These are phyloP conservation scores for Globisporangium iwayamae DNA, from an alignment of 352 stramenopile genomes.

Conservation along the genomic window DNA sequence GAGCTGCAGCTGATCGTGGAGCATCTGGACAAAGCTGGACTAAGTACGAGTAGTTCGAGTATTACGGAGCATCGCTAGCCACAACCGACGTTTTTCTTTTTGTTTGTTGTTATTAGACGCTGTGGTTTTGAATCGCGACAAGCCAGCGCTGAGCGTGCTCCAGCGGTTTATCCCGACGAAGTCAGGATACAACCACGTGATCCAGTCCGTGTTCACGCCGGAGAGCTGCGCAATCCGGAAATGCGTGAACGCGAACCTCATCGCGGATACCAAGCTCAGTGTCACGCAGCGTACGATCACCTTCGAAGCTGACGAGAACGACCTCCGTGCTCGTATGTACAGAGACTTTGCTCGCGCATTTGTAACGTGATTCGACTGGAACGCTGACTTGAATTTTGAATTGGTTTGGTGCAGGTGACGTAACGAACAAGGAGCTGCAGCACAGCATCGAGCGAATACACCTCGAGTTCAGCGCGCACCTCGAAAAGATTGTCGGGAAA, in stretches of 20 bases:
- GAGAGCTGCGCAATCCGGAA: slow-evolving; percentile 55
- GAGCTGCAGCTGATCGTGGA: slow-evolving; percentile 53
- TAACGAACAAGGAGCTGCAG: slow-evolving; percentile 43
- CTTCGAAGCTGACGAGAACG: slow-evolving; percentile 48
- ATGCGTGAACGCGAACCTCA: slow-evolving; percentile 55
- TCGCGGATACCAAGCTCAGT: slow-evolving; percentile 32
- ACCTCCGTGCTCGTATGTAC: slow-evolving; percentile 41
- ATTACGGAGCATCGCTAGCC: neutral
- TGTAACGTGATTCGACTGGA: too few species aligned
- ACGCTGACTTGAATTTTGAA: too few species aligned
- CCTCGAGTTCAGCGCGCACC: slow-evolving; percentile 46
- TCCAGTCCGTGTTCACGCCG: slow-evolving; percentile 63
- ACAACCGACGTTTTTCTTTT: neutral
- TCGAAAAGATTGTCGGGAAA: slow-evolving; percentile 62
- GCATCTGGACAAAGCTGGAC: slow-evolving; percentile 38
- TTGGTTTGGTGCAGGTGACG: slow-evolving; percentile 20
- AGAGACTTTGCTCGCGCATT: neutral
- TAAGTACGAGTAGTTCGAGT: slow-evolving; percentile 12
- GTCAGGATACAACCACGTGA: slow-evolving; percentile 67
- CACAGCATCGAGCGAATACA: slow-evolving; percentile 54
- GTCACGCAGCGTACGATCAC: slow-evolving; percentile 49
- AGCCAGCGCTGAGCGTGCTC: slow-evolving; percentile 50
- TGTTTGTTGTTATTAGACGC: slow-evolving; percentile 11
- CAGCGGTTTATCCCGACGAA: slow-evolving; percentile 66
- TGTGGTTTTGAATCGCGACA: slow-evolving; percentile 43